A percentile compares a stretch with the other conserved stretches of the same genome.
These are phyloP conservation scores for Isoetes engelmannii DNA, from an alignment of 83 land plant species.

Conservation along the genomic window DNA sequence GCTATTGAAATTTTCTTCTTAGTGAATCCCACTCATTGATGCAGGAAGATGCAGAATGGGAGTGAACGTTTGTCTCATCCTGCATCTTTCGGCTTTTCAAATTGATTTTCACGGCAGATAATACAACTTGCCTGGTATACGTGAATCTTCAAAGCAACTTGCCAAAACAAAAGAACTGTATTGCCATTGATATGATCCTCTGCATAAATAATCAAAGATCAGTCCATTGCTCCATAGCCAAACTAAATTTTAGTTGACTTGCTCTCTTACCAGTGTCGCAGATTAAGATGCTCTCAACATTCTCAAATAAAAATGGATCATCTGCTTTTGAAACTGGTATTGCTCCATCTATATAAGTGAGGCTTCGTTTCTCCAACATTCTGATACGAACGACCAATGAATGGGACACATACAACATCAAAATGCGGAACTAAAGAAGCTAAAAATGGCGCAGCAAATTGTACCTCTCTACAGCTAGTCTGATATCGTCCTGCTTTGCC, in stretches of 20 bases:
- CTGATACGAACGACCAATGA: constrained; percentile 25
- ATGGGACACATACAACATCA: background rate
- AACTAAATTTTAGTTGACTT: background rate
- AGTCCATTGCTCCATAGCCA: background rate
- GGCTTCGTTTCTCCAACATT: constrained; percentile 79
- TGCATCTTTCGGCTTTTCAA: no score
- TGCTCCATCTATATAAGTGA: constrained; percentile 69
- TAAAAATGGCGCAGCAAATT: background rate
- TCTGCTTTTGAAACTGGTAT: constrained; percentile 48
- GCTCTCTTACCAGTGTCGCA: constrained; percentile 58
- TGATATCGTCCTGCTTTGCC: constrained; percentile 53
- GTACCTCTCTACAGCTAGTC: constrained; percentile 68
- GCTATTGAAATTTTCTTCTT: background rate
- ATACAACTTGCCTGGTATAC: constrained; percentile 69
- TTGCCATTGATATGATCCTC: constrained; percentile 53
- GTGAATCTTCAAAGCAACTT: constrained; percentile 69
- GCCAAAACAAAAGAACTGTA: constrained; percentile 74
- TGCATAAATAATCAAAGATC: constrained; percentile 17
- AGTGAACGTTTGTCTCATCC: no score
- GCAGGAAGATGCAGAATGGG: background rate
- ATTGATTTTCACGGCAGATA: background rate
- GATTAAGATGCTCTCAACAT: constrained; percentile 61
- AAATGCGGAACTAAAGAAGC: background rate
- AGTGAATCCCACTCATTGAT: background rate
- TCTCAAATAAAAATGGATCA: constrained; percentile 62